Conservation (phyloP, 169 alveolate genomes). For the Eimeria falciformis region DNA sequence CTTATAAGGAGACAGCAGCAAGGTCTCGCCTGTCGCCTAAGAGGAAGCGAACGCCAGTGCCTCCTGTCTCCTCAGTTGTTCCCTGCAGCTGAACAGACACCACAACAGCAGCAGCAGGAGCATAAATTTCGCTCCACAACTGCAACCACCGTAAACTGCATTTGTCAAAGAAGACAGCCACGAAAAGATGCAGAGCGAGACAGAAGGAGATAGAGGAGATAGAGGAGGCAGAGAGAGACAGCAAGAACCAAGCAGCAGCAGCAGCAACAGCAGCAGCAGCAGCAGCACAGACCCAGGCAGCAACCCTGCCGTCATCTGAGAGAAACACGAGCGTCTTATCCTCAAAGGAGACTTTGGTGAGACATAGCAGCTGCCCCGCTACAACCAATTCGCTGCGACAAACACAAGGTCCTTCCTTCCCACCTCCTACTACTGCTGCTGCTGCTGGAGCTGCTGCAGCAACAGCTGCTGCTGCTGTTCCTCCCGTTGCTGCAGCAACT, state of each 20-base stretch:
- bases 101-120: constrained; percentile 8
- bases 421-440: constrained; percentile 8
- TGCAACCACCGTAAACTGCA: neutral
- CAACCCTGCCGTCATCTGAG: constrained; percentile 4
- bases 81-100: constrained; percentile 11
- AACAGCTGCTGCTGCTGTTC: neutral
- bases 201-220: neutral
- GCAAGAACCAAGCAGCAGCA: neutral
- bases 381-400: neutral
- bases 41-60: neutral
- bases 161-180: neutral
- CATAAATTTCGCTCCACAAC: neutral
- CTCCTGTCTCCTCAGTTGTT: neutral
- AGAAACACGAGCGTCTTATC: neutral
- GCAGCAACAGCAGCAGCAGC: constrained; percentile 43
- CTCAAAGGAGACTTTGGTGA: neutral
- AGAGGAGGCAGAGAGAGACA: neutral
- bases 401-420: neutral
- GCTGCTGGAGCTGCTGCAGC: constrained; percentile 7
- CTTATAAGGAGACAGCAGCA: too few species aligned
- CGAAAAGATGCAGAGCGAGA: neutral
- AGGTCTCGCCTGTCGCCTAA: constrained; percentile 17
- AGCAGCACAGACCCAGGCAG: neutral
- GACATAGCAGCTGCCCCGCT: neutral
- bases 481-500: neutral